These are phyloP conservation scores for Ophioceras dolichostomum DNA, from an alignment of 2,329 filamentous ascomycete genomes.

Conservation along the genomic window DNA sequence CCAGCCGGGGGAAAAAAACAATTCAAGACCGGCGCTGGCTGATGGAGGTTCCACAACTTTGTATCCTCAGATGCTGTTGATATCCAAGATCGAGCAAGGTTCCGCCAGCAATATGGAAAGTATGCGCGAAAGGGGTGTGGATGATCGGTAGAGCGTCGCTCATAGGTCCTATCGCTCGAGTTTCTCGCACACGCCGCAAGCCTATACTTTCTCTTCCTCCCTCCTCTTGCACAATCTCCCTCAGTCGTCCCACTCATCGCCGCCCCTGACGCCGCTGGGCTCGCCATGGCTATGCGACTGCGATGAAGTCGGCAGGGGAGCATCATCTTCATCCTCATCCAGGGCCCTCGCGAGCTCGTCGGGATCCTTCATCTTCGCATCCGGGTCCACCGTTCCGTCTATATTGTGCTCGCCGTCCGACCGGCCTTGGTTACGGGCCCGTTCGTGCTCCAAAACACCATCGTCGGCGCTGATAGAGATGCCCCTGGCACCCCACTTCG, in stretches of 20 bases:
- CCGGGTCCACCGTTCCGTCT: conserved; percentile 38
- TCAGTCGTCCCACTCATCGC: conserved; percentile 11
- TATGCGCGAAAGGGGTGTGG: no score
- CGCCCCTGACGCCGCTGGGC: conserved; percentile 8
- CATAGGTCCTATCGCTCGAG: no score
- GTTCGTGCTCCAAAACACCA: conserved; percentile 37
- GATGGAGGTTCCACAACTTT: no score
- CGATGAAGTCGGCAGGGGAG: conserved; percentile 1
- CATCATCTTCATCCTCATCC: conserved; percentile 41
- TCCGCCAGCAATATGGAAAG: no score
- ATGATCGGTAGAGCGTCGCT: no score
- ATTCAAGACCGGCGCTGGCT: no score
- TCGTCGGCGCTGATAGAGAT: conserved; percentile 58
- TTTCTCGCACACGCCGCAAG: no score
- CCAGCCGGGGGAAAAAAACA: no score
- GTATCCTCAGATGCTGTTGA: no score
- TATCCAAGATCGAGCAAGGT: no score
- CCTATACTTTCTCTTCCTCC: no score
- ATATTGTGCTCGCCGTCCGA: conserved; percentile 29
- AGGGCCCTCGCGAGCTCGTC: conserved; percentile 51
- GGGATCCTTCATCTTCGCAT: conserved; percentile 54
- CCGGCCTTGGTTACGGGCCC: conserved; percentile 21
- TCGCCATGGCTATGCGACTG: background rate
- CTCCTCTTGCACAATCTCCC: no score
- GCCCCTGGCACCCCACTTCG: conserved; percentile 51